A percentile compares a stretch with the other conserved stretches of the same genome.
Conservation (phyloP, 257 asterid species). For the Solanum chaucha region DNA sequence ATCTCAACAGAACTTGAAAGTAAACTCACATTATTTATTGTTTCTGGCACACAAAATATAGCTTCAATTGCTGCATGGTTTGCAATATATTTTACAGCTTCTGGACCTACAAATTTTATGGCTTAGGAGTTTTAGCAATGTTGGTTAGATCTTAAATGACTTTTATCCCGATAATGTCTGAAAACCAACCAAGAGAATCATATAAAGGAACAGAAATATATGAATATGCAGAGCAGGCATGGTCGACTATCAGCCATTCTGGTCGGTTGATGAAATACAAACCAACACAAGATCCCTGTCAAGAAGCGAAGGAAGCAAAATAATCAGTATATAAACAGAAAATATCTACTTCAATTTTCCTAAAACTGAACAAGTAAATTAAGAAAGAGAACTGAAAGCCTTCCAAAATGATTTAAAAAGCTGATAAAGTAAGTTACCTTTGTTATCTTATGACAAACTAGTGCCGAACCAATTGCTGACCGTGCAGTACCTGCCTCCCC, state of each 20-base stretch:
- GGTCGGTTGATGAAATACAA: conserved; percentile 61
- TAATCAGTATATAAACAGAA: neutral
- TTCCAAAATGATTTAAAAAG: neutral
- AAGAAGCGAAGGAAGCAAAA: neutral
- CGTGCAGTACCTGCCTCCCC: conserved; percentile 56
- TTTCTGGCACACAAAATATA: conserved; percentile 46
- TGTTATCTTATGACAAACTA: conserved; percentile 18
- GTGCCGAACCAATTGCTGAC: conserved; percentile 62
- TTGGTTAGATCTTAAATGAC: neutral
- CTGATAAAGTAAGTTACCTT: conserved; percentile 9
- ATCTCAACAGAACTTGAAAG: neutral
- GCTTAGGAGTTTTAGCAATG: neutral
- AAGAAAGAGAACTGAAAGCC: neutral
- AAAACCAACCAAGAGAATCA: conserved; percentile 56
- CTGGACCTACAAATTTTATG: conserved; percentile 46
- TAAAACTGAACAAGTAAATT: neutral
- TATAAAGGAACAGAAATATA: conserved; percentile 55
- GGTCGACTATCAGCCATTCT: conserved; percentile 63
- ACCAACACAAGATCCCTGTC: conserved; percentile 58
- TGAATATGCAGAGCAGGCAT: conserved; percentile 73
- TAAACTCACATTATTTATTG: conserved; percentile 36
- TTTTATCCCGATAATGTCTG: neutral
- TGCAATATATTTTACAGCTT: conserved; percentile 53
- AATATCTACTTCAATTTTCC: neutral
- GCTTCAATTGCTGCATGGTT: conserved; percentile 54